These are phyloP conservation scores for Candida maesae DNA, from an alignment of 805 yeast species.

Conservation along the genomic window DNA sequence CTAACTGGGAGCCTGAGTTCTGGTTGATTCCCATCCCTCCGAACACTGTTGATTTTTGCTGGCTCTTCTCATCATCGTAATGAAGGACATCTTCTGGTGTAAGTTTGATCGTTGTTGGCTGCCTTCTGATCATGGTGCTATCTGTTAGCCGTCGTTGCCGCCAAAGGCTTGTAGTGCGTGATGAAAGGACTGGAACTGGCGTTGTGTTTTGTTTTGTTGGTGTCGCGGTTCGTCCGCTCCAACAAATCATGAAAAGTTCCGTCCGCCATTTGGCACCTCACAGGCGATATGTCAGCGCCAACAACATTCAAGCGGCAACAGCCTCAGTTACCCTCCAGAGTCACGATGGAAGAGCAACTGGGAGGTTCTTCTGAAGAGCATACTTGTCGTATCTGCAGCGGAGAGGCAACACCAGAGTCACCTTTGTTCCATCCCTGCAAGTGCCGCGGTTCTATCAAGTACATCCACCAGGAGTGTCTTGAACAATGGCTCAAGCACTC, in stretches of 20 bases:
- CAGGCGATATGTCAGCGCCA: no score
- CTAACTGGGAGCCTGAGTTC: slow-evolving; percentile 17
- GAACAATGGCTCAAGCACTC: slow-evolving; percentile 75
- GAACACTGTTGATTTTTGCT: slow-evolving; percentile 5
- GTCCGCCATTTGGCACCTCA: neutral
- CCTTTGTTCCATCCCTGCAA: slow-evolving; percentile 90
- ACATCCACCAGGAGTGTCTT: slow-evolving; percentile 89
- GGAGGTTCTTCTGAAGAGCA: slow-evolving; percentile 32
- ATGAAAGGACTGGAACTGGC: neutral
- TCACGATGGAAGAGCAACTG: neutral
- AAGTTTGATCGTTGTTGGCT: slow-evolving; percentile 62
- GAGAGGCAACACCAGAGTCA: slow-evolving; percentile 74
- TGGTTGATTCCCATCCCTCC: slow-evolving; percentile 16
- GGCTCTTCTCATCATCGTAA: slow-evolving; percentile 28
- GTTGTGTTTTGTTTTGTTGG: neutral
- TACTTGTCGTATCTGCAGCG: slow-evolving; percentile 90
- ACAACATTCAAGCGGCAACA: no score
- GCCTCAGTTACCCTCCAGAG: no score
- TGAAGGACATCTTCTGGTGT: slow-evolving; percentile 60
- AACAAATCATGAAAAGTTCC: neutral
- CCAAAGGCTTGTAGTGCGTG: no score
- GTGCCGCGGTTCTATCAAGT: slow-evolving; percentile 90
- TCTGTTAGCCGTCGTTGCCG: neutral
- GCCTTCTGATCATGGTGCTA: slow-evolving; percentile 58
- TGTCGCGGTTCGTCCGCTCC: no score